These are phyloP conservation scores for Penicillium parvum DNA, from an alignment of 495 filamentous ascomycete species.

Conservation along the genomic window DNA sequence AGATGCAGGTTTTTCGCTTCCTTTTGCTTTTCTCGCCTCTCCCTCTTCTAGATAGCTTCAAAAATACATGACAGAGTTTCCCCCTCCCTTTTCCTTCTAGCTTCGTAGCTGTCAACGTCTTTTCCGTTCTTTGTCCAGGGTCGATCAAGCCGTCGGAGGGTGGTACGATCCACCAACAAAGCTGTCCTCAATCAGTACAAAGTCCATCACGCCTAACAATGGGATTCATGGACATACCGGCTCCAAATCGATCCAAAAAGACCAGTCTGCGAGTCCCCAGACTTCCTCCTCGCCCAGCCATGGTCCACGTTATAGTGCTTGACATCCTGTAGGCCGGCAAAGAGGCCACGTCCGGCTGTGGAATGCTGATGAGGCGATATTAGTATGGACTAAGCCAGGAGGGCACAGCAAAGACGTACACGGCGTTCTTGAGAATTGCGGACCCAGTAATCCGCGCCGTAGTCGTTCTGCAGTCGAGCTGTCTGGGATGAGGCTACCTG, in stretches of 20 bases:
- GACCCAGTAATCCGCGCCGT: slow-evolving; percentile 39
- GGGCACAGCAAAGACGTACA: slow-evolving; percentile 13
- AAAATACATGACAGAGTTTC: no score
- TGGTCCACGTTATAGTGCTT: slow-evolving; percentile 43
- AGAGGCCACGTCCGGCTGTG: slow-evolving; percentile 40
- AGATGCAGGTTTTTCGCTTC: no score
- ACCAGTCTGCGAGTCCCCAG: slow-evolving; percentile 9
- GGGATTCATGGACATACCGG: slow-evolving; percentile 9
- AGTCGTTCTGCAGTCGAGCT: slow-evolving; percentile 38
- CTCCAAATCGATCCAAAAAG: slow-evolving; percentile 16
- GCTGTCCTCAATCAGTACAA: slow-evolving; percentile 3
- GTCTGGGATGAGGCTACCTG: slow-evolving; percentile 5
- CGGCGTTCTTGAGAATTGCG: slow-evolving; percentile 18
- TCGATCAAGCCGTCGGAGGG: no score
- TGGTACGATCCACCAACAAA: slow-evolving; percentile 14
- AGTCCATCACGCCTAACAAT: not conserved
- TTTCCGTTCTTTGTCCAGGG: no score
- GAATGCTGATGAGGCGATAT: slow-evolving; percentile 20
- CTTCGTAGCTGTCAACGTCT: not conserved
- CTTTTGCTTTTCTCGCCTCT: no score
- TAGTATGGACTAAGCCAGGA: not conserved
- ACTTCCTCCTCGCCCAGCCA: slow-evolving; percentile 35
- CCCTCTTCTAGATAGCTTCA: no score
- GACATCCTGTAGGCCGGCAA: slow-evolving; percentile 42
- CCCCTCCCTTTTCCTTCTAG: no score